These are phyloP conservation scores for Vitis rupestris DNA, from an alignment of 164 flowering plant genomes.

Conservation along the genomic window DNA sequence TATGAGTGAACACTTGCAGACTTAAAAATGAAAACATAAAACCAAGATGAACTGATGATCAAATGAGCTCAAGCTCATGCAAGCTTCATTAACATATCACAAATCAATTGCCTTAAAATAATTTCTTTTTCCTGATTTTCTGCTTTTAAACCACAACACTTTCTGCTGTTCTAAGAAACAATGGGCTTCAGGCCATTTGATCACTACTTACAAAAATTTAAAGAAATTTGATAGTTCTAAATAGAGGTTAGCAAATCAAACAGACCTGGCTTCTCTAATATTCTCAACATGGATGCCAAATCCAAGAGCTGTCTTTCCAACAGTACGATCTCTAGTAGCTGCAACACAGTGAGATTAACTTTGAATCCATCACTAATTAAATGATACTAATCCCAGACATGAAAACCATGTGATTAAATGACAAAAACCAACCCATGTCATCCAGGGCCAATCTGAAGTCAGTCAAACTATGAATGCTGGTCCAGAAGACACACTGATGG, in stretches of 20 bases:
- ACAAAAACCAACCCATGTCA: neutral
- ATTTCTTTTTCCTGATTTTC: neutral
- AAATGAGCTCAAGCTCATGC: neutral
- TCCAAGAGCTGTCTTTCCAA: constrained; percentile 59
- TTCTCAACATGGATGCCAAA: constrained; percentile 77
- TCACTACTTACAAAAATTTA: neutral
- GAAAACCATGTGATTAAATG: neutral
- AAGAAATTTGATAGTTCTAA: no score
- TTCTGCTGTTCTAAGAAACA: neutral
- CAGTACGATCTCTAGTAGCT: constrained; percentile 73
- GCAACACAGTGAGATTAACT: constrained; percentile 21
- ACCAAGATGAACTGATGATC: neutral
- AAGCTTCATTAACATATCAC: neutral
- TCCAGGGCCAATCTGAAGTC: no score
- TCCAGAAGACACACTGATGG: no score
- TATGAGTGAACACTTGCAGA: neutral
- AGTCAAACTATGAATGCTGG: no score
- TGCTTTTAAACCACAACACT: neutral
- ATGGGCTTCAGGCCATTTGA: neutral
- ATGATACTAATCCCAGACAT: neutral
- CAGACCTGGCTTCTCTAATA: constrained; percentile 87
- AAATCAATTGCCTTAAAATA: neutral
- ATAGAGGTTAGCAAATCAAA: neutral
- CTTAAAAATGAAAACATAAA: neutral
- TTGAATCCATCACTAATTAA: neutral